These are phyloP conservation scores for Phaeosphaeria sp. DNA, from an alignment of 2,329 filamentous ascomycete species.

Conservation along the genomic window DNA sequence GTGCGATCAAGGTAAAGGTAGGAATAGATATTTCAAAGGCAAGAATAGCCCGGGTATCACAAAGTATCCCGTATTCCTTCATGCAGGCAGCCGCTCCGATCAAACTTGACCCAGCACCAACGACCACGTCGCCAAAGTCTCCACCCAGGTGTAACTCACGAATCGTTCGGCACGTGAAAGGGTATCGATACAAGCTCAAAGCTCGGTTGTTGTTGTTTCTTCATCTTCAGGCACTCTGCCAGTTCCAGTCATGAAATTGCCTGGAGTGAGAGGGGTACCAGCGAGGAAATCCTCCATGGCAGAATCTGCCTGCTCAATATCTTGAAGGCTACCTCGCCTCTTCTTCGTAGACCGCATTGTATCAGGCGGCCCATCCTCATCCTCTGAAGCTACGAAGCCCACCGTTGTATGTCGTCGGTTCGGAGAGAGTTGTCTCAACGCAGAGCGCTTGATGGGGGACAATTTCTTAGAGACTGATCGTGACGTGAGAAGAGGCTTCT, in stretches of 20 bases:
- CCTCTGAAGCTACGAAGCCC: constrained; percentile 27
- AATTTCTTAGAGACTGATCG: constrained; percentile 21
- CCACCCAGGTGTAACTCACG: not conserved
- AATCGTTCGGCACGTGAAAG: not conserved
- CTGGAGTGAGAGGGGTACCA: constrained; percentile 46
- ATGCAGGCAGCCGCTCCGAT: constrained; percentile 4
- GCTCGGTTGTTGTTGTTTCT: constrained; percentile 27
- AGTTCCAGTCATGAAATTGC: constrained; percentile 28
- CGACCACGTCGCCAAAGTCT: not conserved
- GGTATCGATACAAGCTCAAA: constrained; percentile 14
- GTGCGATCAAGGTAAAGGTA: constrained; percentile 5
- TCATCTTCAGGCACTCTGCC: constrained; percentile 28
- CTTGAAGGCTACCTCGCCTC: constrained; percentile 26
- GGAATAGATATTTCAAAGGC: not conserved
- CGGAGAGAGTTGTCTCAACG: constrained; percentile 41
- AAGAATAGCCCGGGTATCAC: constrained; percentile 6
- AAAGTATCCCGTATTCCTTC: not conserved
- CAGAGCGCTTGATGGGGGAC: constrained; percentile 33
- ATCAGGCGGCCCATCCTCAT: constrained; percentile 13
- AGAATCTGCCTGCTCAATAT: constrained; percentile 37
- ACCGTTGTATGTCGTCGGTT: constrained; percentile 40
- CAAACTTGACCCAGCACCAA: not conserved
- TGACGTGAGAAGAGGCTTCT: constrained; percentile 16
- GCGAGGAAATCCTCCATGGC: constrained; percentile 49
- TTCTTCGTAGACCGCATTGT: constrained; percentile 11